Percentiles rank a stretch among this genome's conserved stretches.
Evolutionary conservation across 2,329 filamentous ascomycete genomes (phyloP).

Genomic region (Xylaria sp.): DNA sequence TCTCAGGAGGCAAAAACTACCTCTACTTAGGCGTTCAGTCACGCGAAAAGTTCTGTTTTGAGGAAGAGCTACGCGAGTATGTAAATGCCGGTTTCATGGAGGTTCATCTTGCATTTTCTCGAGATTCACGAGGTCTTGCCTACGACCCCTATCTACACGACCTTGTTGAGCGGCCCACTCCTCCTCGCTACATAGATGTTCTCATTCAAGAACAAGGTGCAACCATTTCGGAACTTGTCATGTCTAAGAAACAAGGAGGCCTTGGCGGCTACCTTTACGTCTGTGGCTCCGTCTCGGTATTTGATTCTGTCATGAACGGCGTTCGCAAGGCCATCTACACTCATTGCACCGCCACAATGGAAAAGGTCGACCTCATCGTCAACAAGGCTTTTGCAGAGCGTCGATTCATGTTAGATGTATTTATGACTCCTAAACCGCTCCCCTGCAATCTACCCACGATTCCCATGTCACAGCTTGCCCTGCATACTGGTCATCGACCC

Average conservation of each 20-base stretch:
- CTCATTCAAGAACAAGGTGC: slow-evolving; percentile 58
- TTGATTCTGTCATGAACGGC: slow-evolving; percentile 60
- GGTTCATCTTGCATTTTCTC: slow-evolving; percentile 58
- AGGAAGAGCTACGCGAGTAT: slow-evolving; percentile 53
- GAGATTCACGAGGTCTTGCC: slow-evolving; percentile 53
- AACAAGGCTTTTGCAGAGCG: slow-evolving; percentile 60
- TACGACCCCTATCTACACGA: slow-evolving; percentile 50
- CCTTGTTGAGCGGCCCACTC: slow-evolving; percentile 54
- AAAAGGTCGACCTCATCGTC: slow-evolving; percentile 55
- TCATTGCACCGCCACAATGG: slow-evolving; percentile 57
- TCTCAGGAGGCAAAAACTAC: slow-evolving; percentile 39
- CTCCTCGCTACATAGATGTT: slow-evolving; percentile 58
- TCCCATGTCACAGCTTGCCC: slow-evolving; percentile 54
- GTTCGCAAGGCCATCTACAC: slow-evolving; percentile 62
- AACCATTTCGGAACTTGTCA: slow-evolving; percentile 58
- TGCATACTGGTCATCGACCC: slow-evolving; percentile 56
- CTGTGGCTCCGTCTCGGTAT: slow-evolving; percentile 55
- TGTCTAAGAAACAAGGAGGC: slow-evolving; percentile 61
- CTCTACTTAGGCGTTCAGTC: slow-evolving; percentile 59
- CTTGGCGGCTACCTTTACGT: slow-evolving; percentile 55
- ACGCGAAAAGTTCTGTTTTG: slow-evolving; percentile 58
- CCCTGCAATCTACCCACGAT: slow-evolving; percentile 57
- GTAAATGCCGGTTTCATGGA: slow-evolving; percentile 56
- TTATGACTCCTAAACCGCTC: slow-evolving; percentile 60
- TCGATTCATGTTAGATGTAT: slow-evolving; percentile 62